Percentiles rank a stretch among this genome's conserved stretches.
Conservation (phyloP, 371 early-diverging fungal species). For the Mortierella sp. region DNA sequence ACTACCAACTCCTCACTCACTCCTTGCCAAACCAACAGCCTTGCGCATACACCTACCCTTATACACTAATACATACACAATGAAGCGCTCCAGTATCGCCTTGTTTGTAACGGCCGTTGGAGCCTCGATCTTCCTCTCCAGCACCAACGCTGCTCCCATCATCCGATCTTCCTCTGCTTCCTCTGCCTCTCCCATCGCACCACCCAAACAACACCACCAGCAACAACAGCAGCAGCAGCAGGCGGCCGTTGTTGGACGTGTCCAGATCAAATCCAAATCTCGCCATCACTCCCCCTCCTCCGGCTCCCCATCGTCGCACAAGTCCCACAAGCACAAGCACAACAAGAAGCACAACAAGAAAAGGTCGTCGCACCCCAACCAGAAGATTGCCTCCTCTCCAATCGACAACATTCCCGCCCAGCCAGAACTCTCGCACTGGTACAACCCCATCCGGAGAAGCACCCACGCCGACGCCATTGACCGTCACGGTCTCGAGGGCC, state of each 20-base stretch:
- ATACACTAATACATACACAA: not conserved
- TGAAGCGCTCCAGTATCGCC: constrained; percentile 17
- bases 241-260: constrained; percentile 11
- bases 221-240: constrained; percentile 7
- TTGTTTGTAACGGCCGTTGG: constrained; percentile 24
- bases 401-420: not conserved
- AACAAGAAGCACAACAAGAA: not conserved
- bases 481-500: constrained; percentile 13
- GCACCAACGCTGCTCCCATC: constrained; percentile 26
- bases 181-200: not conserved
- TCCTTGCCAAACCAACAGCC: not conserved
- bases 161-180: not conserved
- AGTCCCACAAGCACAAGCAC: not conserved
- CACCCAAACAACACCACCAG: constrained; percentile 8
- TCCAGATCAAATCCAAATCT: constrained; percentile 23
- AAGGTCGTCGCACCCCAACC: not conserved
- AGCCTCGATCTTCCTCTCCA: constrained; percentile 19
- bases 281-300: not conserved
- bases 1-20: not conserved
- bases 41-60: not conserved
- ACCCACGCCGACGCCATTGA: not conserved
- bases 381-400: not conserved
- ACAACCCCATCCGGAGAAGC: not conserved
- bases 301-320: not conserved
- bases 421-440: not conserved